A percentile compares a stretch with the other conserved stretches of the same genome.
Evolutionary conservation across 2,329 filamentous ascomycete genomes (phyloP).

Genomic region (Corynespora cassiicola): DNA sequence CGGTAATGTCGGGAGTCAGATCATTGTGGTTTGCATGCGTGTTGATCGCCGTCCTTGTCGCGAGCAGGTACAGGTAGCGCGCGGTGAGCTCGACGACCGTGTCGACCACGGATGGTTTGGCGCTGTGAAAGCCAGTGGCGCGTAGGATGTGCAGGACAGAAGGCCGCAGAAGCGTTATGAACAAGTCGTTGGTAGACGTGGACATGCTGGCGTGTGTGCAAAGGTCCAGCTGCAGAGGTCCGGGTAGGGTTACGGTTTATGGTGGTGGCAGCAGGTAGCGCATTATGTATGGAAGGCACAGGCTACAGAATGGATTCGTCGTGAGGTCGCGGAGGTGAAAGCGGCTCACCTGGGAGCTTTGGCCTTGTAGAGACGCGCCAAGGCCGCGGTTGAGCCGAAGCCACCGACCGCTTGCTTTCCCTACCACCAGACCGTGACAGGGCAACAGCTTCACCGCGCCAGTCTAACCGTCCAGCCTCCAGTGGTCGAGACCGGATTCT

Average conservation of each 20-base stretch:
- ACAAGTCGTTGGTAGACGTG: constrained; percentile 55
- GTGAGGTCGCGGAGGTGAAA: constrained; percentile 6
- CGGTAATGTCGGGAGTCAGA: constrained; percentile 70
- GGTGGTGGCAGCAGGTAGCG: constrained; percentile 21
- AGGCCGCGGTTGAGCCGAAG: constrained; percentile 2
- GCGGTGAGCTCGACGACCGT: constrained; percentile 85
- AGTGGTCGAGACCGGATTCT: no score
- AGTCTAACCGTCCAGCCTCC: no score
- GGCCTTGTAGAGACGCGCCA: constrained; percentile 20
- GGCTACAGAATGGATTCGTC: no score
- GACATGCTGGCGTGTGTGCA: constrained; percentile 37
- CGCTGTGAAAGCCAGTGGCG: constrained; percentile 86
- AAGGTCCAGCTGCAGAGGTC: constrained; percentile 20
- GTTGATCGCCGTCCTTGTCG: constrained; percentile 73
- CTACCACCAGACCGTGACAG: no score
- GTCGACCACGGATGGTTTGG: constrained; percentile 82
- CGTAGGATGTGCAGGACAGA: constrained; percentile 90
- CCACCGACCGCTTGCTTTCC: constrained; percentile 2
- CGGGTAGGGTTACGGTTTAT: constrained; percentile 18
- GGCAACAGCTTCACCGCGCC: no score
- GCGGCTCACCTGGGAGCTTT: constrained; percentile 23
- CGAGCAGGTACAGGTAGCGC: constrained; percentile 79
- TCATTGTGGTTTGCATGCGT: constrained; percentile 73
- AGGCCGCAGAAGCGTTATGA: constrained; percentile 83
- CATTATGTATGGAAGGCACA: constrained; percentile 22